Percentiles rank a stretch among this genome's conserved stretches.
Evolutionary conservation across 1,284 basidiomycete species (phyloP).

Genomic region (Moesziomyces sp.): DNA sequence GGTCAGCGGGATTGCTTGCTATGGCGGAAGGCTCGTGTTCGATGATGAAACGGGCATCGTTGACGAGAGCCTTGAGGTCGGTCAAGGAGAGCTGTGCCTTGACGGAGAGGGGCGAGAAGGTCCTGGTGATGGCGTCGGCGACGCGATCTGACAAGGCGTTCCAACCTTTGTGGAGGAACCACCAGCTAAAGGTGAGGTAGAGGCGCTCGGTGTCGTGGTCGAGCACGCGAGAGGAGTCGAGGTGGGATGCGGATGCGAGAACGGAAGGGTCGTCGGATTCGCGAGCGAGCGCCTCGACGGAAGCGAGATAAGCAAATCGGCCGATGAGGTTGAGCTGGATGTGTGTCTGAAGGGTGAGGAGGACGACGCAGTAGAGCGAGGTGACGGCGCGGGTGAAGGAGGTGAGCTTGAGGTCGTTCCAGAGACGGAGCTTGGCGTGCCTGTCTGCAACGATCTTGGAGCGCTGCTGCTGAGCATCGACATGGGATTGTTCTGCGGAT

Average conservation of each 20-base stretch:
- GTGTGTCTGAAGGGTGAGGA: constrained; percentile 82
- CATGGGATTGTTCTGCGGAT: constrained; percentile 15
- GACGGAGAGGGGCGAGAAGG: constrained; percentile 77
- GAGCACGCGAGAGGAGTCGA: constrained; percentile 22
- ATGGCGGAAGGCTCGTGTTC: constrained; percentile 18
- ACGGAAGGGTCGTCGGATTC: constrained; percentile 16
- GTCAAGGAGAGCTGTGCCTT: constrained; percentile 77
- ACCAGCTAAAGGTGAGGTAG: constrained; percentile 88
- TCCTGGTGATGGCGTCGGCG: constrained; percentile 78
- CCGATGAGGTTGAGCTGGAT: constrained; percentile 85
- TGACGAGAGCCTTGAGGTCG: constrained; percentile 73
- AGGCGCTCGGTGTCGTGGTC: constrained; percentile 76
- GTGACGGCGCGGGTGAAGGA: constrained; percentile 88
- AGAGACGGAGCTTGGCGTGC: constrained; percentile 59
- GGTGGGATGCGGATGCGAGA: constrained; percentile 1
- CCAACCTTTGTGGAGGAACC: constrained; percentile 90
- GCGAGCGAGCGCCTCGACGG: constrained; percentile 72
- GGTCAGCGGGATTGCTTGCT: constrained; percentile 2
- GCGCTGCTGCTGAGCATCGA: constrained; percentile 40
- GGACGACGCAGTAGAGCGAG: constrained; percentile 80
- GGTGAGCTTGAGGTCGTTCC: constrained; percentile 65
- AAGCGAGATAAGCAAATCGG: constrained; percentile 81
- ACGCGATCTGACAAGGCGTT: constrained; percentile 80
- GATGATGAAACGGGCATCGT: constrained; percentile 31
- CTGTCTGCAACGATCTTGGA: constrained; percentile 36